Evolutionary conservation across 345 rosid species (phyloP).

Genomic region (Laguncularia racemosa): DNA sequence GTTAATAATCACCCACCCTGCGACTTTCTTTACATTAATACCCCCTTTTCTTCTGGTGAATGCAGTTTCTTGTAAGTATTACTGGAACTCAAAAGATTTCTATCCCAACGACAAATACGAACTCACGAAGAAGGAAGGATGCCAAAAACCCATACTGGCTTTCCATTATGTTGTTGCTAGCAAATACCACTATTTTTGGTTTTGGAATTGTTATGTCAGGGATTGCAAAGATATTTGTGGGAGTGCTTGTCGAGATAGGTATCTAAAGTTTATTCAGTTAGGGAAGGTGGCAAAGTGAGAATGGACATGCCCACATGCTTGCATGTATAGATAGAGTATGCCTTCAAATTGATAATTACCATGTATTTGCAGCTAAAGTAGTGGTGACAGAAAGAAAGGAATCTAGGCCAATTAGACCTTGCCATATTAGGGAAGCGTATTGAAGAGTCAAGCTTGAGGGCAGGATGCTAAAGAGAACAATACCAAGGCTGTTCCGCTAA

Average conservation of each 20-base stretch:
- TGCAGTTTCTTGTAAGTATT: slow-evolving; percentile 68
- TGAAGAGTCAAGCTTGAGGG: slow-evolving; percentile 85
- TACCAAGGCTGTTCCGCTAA: slow-evolving; percentile 82
- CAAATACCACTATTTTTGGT: no score
- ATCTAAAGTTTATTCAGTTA: neutral
- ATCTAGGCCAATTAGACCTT: slow-evolving; percentile 91
- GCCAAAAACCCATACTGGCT: no score
- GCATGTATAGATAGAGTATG: slow-evolving; percentile 26
- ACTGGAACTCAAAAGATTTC: slow-evolving; percentile 80
- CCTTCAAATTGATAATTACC: slow-evolving; percentile 4
- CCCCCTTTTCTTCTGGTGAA: slow-evolving; percentile 8
- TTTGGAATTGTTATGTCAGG: slow-evolving; percentile 88
- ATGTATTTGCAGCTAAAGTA: slow-evolving; percentile 49
- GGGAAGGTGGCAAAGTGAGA: neutral
- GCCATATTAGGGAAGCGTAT: slow-evolving; percentile 87
- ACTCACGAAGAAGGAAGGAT: no score
- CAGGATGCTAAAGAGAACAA: slow-evolving; percentile 75
- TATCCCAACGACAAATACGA: slow-evolving; percentile 70
- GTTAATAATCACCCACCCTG: no score
- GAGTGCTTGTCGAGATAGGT: slow-evolving; percentile 95
- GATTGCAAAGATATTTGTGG: slow-evolving; percentile 95
- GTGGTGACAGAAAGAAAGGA: slow-evolving; percentile 90
- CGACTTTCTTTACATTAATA: neutral
- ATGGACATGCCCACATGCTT: neutral
- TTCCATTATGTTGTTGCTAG: no score